Evolutionary conservation across 2,329 filamentous ascomycete species (phyloP).

Genomic region (Hymenoscyphus linearis): DNA sequence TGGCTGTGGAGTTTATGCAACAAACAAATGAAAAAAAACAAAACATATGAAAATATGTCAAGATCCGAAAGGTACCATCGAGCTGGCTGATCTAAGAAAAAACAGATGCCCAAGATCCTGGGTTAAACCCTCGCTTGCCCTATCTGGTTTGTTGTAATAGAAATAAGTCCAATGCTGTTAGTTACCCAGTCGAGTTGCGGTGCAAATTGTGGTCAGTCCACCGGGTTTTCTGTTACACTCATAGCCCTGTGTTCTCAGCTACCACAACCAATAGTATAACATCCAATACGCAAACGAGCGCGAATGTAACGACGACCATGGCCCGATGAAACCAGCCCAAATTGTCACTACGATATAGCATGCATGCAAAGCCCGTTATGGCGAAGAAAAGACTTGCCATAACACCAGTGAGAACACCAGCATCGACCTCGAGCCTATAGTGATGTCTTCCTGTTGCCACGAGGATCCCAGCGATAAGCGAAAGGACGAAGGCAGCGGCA

Average conservation of each 20-base stretch:
- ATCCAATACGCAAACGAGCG: constrained; percentile 43
- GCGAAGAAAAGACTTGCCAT: constrained; percentile 61
- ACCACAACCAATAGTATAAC: constrained; percentile 49
- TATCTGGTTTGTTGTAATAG: neutral
- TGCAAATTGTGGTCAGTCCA: neutral
- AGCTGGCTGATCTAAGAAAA: neutral
- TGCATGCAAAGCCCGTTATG: constrained; percentile 54
- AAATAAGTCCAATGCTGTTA: neutral
- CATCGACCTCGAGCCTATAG: constrained; percentile 66
- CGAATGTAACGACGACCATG: constrained; percentile 40
- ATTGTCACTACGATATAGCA: constrained; percentile 46
- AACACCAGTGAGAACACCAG: constrained; percentile 64
- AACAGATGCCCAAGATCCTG: neutral
- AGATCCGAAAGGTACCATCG: neutral
- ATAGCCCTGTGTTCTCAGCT: constrained; percentile 33
- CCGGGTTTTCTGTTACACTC: neutral
- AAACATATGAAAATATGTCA: neutral
- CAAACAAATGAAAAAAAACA: neutral
- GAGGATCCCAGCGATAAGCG: constrained; percentile 60
- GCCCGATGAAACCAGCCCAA: constrained; percentile 40
- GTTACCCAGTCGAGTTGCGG: neutral
- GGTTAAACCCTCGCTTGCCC: neutral
- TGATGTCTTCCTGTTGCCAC: constrained; percentile 63
- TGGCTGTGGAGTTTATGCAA: neutral
- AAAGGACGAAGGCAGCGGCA: constrained; percentile 54